Base-by-base conservation (phyloP, 345 rosid genomes). In the Gossypium raimondii region DNA sequence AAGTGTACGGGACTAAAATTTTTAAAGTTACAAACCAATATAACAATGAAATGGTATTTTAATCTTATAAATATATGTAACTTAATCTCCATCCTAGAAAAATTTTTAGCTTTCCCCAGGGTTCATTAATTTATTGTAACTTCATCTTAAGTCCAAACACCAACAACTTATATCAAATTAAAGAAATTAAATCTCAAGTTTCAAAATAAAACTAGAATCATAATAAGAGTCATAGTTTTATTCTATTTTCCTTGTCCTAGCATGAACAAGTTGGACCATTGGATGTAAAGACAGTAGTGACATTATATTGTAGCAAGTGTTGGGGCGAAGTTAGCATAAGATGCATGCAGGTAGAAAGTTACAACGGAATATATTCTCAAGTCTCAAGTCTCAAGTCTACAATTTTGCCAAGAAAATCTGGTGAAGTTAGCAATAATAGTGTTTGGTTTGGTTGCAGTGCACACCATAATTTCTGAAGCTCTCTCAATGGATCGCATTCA, bases 291-390 rank as follows among this genome's bases (percentile, higher is more conserved):
- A 45, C 0, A 12, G 34, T 1, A 61, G 34, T 18, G 70, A 44
- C 52, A 65, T 66, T 52, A 66, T 10, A 12, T 47, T 47, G 56
- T 1, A 67, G 71, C 73, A 69, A 68, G 59, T 69, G 73, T 69
- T 25, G 72, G 73, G 58, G 58, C 27, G 43, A 50, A 25, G 24
- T 68, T 50, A 55, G 74, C 74, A 34, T 70, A 18, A 27, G 73
- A 50, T 68, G 73, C 73, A 68, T 68, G 73, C 44, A 9, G 58
- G 58, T 50, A 58, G 72, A 67, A 67, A 67, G 72, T 9, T 24
- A 25, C 48, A 45, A 70, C 52, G 48, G 74, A 55, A 70, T 70
- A 53, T 53, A 55, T 70, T 70, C 63, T 38, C 7, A n/a, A 5
- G 10, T 55, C 18, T 9, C 3, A n/a, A 48, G 58, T 29, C 41